Evolutionary conservation across 2,329 filamentous ascomycete genomes (phyloP).

Genomic region (Aspergillus pseudotamarii): DNA sequence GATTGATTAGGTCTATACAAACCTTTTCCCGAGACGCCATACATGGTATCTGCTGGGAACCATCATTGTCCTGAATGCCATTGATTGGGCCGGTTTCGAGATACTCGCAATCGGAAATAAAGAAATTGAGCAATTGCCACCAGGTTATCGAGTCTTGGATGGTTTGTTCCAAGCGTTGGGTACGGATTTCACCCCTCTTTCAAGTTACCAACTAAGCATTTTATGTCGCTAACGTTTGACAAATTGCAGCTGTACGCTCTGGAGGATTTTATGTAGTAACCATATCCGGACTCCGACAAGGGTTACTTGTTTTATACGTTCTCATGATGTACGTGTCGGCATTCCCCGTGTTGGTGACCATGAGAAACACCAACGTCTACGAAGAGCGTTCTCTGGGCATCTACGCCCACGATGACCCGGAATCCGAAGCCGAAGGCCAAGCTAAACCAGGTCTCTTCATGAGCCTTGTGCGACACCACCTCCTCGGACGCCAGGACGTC

Average conservation of each 20-base stretch:
- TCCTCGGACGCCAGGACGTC: slow-evolving; percentile 25
- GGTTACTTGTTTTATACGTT: slow-evolving; percentile 38
- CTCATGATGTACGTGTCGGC: slow-evolving; percentile 45
- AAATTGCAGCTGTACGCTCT: slow-evolving; percentile 54
- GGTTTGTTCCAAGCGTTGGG: slow-evolving; percentile 66
- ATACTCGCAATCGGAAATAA: slow-evolving; percentile 66
- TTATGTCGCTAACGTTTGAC: not conserved
- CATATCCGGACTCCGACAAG: slow-evolving; percentile 57
- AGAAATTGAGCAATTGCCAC: slow-evolving; percentile 55
- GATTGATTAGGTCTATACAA: slow-evolving; percentile 36
- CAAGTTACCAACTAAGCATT: not conserved
- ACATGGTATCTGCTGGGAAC: slow-evolving; percentile 70
- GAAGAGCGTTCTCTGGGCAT: slow-evolving; percentile 67
- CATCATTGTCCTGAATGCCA: slow-evolving; percentile 61
- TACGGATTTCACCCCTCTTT: slow-evolving; percentile 7
- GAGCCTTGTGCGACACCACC: slow-evolving; percentile 30
- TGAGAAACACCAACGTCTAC: slow-evolving; percentile 69
- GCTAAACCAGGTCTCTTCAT: slow-evolving; percentile 27
- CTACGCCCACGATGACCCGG: slow-evolving; percentile 36
- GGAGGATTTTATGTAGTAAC: slow-evolving; percentile 68
- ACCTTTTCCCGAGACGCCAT: slow-evolving; percentile 63
- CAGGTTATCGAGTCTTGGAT: slow-evolving; percentile 60
- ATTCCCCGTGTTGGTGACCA: slow-evolving; percentile 39
- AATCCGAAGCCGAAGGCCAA: slow-evolving; percentile 21
- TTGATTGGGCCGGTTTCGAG: slow-evolving; percentile 69